These are phyloP conservation scores for Dioscorea dumetorum DNA, from an alignment of 106 monocot species.

Conservation along the genomic window DNA sequence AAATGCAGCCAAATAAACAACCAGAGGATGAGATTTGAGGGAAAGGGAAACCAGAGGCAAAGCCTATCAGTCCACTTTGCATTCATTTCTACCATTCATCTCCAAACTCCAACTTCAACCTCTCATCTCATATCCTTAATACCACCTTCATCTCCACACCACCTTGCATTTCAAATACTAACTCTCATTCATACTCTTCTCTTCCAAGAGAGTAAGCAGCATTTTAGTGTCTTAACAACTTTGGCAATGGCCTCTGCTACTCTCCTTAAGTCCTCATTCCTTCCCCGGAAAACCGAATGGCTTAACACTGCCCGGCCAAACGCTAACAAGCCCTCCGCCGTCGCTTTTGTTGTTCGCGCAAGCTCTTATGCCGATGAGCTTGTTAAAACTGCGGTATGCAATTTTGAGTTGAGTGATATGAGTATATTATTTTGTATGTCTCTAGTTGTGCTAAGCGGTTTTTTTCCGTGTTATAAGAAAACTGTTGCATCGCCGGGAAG, in stretches of 20 bases:
- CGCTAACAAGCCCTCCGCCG: slow-evolving; percentile 22
- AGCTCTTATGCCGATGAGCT: slow-evolving; percentile 79
- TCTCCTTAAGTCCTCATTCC: slow-evolving; percentile 92
- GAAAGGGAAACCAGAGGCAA: slow-evolving; percentile 5
- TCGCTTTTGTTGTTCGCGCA: slow-evolving; percentile 52
- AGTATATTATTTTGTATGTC: too few species aligned
- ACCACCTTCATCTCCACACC: slow-evolving; percentile 4
- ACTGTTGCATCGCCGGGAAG: slow-evolving; percentile 84
- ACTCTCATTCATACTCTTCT: slow-evolving; percentile 11
- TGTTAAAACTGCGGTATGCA: slow-evolving; percentile 78
- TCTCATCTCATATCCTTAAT: slow-evolving; percentile 58
- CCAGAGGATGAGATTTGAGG: neutral
- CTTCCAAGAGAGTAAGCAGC: neutral
- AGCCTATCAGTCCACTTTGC: slow-evolving; percentile 10
- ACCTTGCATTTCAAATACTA: slow-evolving; percentile 5
- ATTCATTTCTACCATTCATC: slow-evolving; percentile 42
- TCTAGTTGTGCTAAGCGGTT: too few species aligned
- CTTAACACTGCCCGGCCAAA: slow-evolving; percentile 8
- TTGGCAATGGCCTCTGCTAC: slow-evolving; percentile 71
- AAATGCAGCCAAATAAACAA: neutral
- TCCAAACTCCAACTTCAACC: slow-evolving; percentile 40
- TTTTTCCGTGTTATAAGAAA: slow-evolving; percentile 51
- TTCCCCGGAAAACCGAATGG: slow-evolving; percentile 73
- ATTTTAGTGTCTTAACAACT: neutral
- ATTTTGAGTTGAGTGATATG: too few species aligned